Conservation (phyloP, 2,329 filamentous ascomycete genomes). For the Elsinoe perseae region DNA sequence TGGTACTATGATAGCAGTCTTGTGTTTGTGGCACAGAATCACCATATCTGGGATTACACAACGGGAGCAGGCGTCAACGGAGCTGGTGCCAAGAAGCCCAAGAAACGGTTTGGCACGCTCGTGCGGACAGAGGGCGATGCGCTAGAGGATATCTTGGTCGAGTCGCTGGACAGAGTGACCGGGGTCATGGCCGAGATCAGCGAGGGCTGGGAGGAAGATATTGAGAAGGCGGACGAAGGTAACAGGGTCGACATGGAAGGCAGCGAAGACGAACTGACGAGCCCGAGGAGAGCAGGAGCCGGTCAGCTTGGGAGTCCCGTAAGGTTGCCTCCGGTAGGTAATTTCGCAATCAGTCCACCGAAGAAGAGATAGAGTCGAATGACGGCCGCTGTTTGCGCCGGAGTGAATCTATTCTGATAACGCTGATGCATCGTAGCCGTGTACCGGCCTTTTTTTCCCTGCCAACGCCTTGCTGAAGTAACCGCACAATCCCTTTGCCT, state of each 20-base stretch:
- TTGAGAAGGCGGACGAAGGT: not conserved
- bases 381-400: not conserved
- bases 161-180: constrained; percentile 45
- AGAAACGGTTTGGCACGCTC: constrained; percentile 51
- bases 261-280: constrained; percentile 15
- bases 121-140: constrained; percentile 38
- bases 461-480: not conserved
- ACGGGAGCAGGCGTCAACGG: constrained; percentile 5
- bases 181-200: constrained; percentile 38
- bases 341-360: constrained; percentile 13
- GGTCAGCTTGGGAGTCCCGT: not conserved
- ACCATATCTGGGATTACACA: constrained; percentile 59
- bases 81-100: constrained; percentile 43
- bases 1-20: constrained; percentile 82
- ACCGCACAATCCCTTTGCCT: not conserved
- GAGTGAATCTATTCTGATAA: not conserved
- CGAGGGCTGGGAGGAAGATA: constrained; percentile 28
- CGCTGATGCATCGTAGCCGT: not conserved
- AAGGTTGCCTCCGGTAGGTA: constrained; percentile 13
- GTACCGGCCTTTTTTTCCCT: not conserved
- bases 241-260: constrained; percentile 7
- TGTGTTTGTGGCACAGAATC: constrained; percentile 67
- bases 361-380: constrained; percentile 11
- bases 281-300: not conserved
- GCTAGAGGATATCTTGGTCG: constrained; percentile 50